phyloP scores from a whole-genome alignment of 768 basidiomycete genomes.

The Auriscalpium orientale region DNA sequence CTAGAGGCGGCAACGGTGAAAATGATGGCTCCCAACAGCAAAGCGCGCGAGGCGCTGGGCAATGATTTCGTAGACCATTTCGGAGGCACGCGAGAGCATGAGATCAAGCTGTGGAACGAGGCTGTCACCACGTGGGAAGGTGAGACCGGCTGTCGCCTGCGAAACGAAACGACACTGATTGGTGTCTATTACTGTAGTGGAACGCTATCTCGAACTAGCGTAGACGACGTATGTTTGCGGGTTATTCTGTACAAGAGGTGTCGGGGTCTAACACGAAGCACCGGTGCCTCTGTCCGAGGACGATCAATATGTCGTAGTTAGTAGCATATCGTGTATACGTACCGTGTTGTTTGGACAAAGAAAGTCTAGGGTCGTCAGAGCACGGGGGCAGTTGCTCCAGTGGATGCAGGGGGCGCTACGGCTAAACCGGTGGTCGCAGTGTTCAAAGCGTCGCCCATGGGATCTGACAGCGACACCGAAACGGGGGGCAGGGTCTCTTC shows the following conservation, averaged over 20 bases:
- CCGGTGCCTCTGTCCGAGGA: neutral
- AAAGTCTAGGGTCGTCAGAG: neutral
- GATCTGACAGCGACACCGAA: neutral
- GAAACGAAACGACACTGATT: neutral
- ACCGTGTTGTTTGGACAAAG: neutral
- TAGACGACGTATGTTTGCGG: conserved; percentile 21
- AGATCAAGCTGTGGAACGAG: conserved; percentile 77
- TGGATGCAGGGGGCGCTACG: neutral
- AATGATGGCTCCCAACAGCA: conserved; percentile 72
- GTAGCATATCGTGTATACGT: neutral
- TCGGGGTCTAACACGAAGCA: no score
- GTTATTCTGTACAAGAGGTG: no score
- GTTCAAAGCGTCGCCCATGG: neutral
- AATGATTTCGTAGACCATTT: conserved; percentile 91
- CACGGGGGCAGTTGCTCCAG: neutral
- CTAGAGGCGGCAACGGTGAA: conserved; percentile 71
- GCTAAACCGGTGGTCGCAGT: neutral
- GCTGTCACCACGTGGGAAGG: conserved; percentile 95
- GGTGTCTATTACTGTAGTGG: conserved; percentile 40
- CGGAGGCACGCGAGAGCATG: conserved; percentile 91
- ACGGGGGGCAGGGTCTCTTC: neutral
- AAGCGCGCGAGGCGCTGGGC: conserved; percentile 86
- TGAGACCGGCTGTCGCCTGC: conserved; percentile 26
- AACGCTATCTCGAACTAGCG: conserved; percentile 80
- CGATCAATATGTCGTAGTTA: neutral